Evolutionary conservation across 371 early-diverging fungal genomes (phyloP), one percentile per base, ranked within the genome.

Genomic region (Mortierella sp.): DNA sequence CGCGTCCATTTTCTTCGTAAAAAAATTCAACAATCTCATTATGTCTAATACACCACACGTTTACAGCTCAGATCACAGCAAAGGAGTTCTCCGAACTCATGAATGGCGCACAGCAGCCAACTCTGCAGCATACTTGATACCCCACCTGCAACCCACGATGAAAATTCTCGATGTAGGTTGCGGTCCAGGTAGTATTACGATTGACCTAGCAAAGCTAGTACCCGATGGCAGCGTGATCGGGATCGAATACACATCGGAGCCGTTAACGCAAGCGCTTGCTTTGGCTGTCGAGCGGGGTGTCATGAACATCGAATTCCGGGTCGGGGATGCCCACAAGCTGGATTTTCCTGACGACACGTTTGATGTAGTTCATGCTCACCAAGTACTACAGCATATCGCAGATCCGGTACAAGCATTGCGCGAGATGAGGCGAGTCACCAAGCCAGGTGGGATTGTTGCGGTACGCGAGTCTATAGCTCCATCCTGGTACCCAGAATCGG

Each of bases 151-250:
- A n/a, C 52, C 72, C 12, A 10, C 57, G 12, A 72, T 72, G 72
- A 59, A 64, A 24, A 72, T 72, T 40, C 61, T 72, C 26, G 72
- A 72, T 32, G 60, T 72, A 32, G 72, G 72, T 4, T 72, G 72
- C 40, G 72, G 72, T 22, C 72, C 72, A 11, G 72, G 72, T 37
- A 72, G 72, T 51, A 72, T 72, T 51, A 43, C 72, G 4, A 65
- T 72, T 8, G 65, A 65, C 40, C 22, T 72, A 30, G 72, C 72
- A 10, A 64, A 60, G 37, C 72, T 64, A 16, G 72, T 72, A 37
- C 65, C 72, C 39, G 9, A 61, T 9, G 72, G 72, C 51, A 28
- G 66, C 22, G 65, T 72, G 66, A 28, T 72, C 8, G 72, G 72
- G 51, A 65, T 72, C 28, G 72, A 72, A 52, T 72, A 72, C 35